These are phyloP conservation scores for Apiospora marii DNA, from an alignment of 2,329 filamentous ascomycete genomes.

Conservation along the genomic window DNA sequence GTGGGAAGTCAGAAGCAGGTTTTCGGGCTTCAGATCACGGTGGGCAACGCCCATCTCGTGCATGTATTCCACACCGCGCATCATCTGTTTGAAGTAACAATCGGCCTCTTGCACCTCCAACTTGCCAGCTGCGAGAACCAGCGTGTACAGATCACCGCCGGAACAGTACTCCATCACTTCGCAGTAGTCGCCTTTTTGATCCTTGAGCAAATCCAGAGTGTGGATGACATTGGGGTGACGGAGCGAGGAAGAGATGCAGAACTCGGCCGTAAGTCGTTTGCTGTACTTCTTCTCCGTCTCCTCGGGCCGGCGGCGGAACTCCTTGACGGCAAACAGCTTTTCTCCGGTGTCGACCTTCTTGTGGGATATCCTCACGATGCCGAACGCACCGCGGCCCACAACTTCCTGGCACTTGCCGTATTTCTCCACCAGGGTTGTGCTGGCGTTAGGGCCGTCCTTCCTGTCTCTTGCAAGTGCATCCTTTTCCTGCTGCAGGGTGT, in stretches of 20 bases:
- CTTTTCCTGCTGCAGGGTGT: constrained; percentile 88
- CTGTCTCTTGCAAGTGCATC: constrained; percentile 78
- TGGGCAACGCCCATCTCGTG: constrained; percentile 99
- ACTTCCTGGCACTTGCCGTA: constrained; percentile 99
- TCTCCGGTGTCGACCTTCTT: constrained; percentile 90
- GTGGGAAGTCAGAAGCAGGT: constrained; percentile 89
- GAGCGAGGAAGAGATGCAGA: constrained; percentile 96
- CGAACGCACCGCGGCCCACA: constrained; percentile 94
- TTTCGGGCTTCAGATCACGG: constrained; percentile 95
- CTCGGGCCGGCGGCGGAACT: constrained; percentile 92
- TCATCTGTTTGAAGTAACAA: constrained; percentile 98
- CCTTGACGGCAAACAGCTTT: constrained; percentile 96
- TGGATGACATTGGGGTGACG: constrained; percentile 98
- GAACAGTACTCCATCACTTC: constrained; percentile 99
- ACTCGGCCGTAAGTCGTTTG: constrained; percentile 95
- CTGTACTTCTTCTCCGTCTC: constrained; percentile 98
- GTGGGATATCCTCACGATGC: constrained; percentile 96
- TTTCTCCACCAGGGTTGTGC: constrained; percentile 87
- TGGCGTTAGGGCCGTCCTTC: constrained; percentile 77
- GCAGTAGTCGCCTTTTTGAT: constrained; percentile 96
- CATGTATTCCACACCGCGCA: constrained; percentile 98
- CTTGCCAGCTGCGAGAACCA: constrained; percentile 90
- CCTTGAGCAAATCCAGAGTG: constrained; percentile 92
- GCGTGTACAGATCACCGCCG: constrained; percentile 92
- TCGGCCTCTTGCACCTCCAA: constrained; percentile 93